A percentile compares a stretch with the other conserved stretches of the same genome.
Conservation (phyloP, 2,329 filamentous ascomycete genomes). For the Metarhizium album region DNA sequence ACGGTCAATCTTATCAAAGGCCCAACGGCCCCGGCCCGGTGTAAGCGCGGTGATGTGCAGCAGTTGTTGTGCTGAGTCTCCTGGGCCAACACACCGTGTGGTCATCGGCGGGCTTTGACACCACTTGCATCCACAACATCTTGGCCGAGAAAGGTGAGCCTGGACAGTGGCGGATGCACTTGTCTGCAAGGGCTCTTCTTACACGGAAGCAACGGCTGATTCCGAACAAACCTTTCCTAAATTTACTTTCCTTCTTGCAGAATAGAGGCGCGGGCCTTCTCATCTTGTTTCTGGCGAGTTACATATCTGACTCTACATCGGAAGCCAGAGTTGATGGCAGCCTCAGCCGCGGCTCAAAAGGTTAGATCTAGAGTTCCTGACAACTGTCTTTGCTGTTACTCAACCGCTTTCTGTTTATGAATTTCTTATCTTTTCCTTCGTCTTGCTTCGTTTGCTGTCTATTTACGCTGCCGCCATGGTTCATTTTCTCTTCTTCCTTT, state of each 20-base stretch:
- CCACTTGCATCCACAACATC: background rate
- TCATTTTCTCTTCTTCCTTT: background rate
- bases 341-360: background rate
- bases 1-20: background rate
- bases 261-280: background rate
- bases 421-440: background rate
- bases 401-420: background rate
- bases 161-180: background rate
- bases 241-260: background rate
- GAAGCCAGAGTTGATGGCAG: background rate
- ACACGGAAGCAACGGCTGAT: background rate
- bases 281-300: background rate
- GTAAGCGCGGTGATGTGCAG: background rate
- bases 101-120: background rate
- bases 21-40: too few relatives aligned
- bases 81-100: background rate
- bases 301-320: background rate
- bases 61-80: background rate
- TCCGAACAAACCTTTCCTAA: background rate
- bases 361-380: background rate
- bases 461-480: background rate
- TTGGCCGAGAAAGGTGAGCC: background rate
- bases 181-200: background rate
- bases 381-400: background rate
- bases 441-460: background rate